A percentile compares a stretch with the other conserved stretches of the same genome.
Conservation (phyloP, 2,329 filamentous ascomycete genomes). For the Aspergillus sp. region DNA sequence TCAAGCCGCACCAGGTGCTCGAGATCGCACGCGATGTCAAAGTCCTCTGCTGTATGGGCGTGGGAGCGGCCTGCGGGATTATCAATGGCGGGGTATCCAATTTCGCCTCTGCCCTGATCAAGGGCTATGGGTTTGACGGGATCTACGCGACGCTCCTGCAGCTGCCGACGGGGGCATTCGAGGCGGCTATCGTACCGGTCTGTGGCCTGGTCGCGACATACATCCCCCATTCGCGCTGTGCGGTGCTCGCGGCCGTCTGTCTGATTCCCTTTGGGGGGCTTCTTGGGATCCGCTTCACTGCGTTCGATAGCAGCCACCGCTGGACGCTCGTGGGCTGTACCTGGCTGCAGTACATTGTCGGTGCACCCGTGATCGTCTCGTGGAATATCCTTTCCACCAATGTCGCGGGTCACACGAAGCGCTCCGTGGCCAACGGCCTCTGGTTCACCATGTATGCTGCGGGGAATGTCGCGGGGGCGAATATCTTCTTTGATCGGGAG, state of each 20-base stretch:
- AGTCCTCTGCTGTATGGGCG: conserved; percentile 31
- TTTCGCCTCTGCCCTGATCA: conserved; percentile 41
- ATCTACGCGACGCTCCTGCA: conserved; percentile 27
- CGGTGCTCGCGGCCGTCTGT: conserved; percentile 22
- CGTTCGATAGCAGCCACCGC: conserved; percentile 31
- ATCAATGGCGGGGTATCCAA: conserved; percentile 45
- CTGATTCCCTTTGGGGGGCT: conserved; percentile 38
- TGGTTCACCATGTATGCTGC: conserved; percentile 44
- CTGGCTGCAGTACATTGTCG: conserved; percentile 46
- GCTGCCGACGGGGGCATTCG: conserved; percentile 28
- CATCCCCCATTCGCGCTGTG: conserved; percentile 34
- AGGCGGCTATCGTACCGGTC: conserved; percentile 20
- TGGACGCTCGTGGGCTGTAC: conserved; percentile 47
- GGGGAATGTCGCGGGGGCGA: conserved; percentile 43
- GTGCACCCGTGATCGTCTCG: conserved; percentile 43
- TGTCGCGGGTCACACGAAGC: conserved; percentile 46
- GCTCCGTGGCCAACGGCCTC: conserved; percentile 41
- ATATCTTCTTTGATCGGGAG: conserved; percentile 40
- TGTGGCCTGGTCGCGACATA: conserved; percentile 39
- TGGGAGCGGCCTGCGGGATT: conserved; percentile 39
- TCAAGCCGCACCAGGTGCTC: conserved; percentile 28
- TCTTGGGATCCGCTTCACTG: conserved; percentile 44
- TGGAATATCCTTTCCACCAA: conserved; percentile 45
- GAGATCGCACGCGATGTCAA: conserved; percentile 36
- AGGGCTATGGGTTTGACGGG: conserved; percentile 33